Percentiles rank a stretch among this genome's conserved stretches.
Conservation (phyloP, 2,329 filamentous ascomycete species). For the Fusarium neocosmosporiellum region DNA sequence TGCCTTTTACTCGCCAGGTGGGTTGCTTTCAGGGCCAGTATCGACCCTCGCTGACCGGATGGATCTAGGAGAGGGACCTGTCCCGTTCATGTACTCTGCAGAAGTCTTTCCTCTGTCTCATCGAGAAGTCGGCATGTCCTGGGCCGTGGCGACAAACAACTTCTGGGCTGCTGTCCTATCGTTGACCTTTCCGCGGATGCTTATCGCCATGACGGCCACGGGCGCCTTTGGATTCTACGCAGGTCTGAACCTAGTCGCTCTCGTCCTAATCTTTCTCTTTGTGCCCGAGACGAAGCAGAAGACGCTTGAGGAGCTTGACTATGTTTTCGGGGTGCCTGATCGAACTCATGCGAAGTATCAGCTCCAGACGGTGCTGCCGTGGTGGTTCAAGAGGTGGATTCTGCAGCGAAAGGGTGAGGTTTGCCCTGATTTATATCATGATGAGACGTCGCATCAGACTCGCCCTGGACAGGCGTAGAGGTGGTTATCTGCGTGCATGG, state of each 20-base stretch:
- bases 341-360: slow-evolving; percentile 55
- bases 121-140: slow-evolving; percentile 70
- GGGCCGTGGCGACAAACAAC: slow-evolving; percentile 67
- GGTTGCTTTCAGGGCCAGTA: neutral
- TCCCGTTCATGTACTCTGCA: slow-evolving; percentile 68
- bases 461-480: neutral
- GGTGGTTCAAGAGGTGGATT: slow-evolving; percentile 49
- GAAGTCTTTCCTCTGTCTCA: slow-evolving; percentile 71
- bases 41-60: neutral
- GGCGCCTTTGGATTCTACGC: slow-evolving; percentile 58
- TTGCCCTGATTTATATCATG: slow-evolving; percentile 21
- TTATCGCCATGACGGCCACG: slow-evolving; percentile 47
- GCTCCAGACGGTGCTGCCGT: slow-evolving; percentile 50
- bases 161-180: slow-evolving; percentile 61
- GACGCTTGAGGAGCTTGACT: slow-evolving; percentile 63
- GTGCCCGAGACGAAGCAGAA: slow-evolving; percentile 64
- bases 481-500: neutral
- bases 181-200: slow-evolving; percentile 60
- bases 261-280: slow-evolving; percentile 60
- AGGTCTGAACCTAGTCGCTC: slow-evolving; percentile 58
- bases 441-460: neutral
- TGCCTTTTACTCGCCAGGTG: slow-evolving; percentile 70
- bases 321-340: slow-evolving; percentile 57
- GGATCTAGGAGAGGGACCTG: slow-evolving; percentile 60
- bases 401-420: slow-evolving; percentile 1